Conservation (phyloP, 768 basidiomycete genomes). For the Pulveroboletus sp. region DNA sequence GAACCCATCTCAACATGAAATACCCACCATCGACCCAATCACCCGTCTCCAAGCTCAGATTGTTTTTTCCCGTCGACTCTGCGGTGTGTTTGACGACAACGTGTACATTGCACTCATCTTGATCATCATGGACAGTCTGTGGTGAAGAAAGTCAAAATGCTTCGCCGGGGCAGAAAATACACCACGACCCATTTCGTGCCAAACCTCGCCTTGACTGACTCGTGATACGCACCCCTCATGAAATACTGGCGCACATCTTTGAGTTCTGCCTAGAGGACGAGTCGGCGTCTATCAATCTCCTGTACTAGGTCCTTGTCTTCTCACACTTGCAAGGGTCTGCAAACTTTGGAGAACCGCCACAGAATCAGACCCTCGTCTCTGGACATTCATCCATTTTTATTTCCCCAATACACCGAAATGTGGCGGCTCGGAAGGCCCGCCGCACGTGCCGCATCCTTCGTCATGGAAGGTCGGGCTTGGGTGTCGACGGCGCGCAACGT, state of each 20-base stretch:
- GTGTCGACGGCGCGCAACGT: constrained; percentile 20
- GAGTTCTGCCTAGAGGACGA: not conserved
- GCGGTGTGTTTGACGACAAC: too few relatives aligned
- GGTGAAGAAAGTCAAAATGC: too few relatives aligned
- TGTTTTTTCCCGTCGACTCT: too few relatives aligned
- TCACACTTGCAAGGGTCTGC: constrained; percentile 21
- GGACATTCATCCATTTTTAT: constrained; percentile 20
- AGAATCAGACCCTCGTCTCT: constrained; percentile 14
- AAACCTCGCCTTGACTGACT: not conserved
- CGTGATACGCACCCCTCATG: constrained; percentile 9
- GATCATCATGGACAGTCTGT: too few relatives aligned
- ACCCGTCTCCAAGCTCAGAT: too few relatives aligned
- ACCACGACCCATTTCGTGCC: too few relatives aligned
- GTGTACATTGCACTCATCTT: too few relatives aligned
- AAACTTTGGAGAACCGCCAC: constrained; percentile 16
- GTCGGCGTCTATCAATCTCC: not conserved
- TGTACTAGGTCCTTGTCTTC: constrained; percentile 4
- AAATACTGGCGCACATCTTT: constrained; percentile 35
- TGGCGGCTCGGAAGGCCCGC: too few relatives aligned
- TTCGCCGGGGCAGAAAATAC: too few relatives aligned
- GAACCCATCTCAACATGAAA: too few relatives aligned
- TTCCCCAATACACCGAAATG: not conserved
- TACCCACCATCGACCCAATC: too few relatives aligned
- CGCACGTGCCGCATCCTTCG: too few relatives aligned
- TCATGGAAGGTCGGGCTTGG: not conserved